Evolutionary conservation across 176 grass and related monocot genomes (phyloP).

Genomic region (Juncus effusus): DNA sequence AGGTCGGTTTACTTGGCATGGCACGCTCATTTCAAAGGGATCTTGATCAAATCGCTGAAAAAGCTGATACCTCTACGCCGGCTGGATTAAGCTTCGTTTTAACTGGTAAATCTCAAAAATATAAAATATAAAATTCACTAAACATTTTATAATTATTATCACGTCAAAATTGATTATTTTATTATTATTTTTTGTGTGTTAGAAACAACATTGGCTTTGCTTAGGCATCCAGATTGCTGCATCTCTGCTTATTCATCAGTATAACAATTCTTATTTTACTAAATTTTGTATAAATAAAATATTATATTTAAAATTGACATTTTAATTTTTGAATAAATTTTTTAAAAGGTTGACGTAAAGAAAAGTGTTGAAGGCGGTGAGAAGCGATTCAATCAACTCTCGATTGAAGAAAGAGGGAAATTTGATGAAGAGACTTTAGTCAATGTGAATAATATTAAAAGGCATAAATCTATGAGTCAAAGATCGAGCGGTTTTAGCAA

Average conservation of each 20-base stretch:
- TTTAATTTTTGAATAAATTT: not conserved
- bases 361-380: conserved; percentile 82
- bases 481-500: conserved; percentile 76
- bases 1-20: conserved; percentile 96
- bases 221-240: conserved; percentile 96
- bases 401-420: conserved; percentile 96
- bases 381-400: conserved; percentile 94
- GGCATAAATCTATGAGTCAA: conserved; percentile 59
- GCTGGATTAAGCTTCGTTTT: conserved; percentile 85
- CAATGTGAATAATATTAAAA: conserved; percentile 96
- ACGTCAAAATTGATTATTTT: conserved; percentile 6
- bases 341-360: conserved; percentile 84
- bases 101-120: conserved; percentile 45
- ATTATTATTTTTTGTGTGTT: conserved; percentile 31
- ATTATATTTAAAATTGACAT: not conserved
- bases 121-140: not conserved
- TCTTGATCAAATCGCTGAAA: conserved; percentile 91
- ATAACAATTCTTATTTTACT: conserved; percentile 28
- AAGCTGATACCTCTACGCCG: conserved; percentile 87
- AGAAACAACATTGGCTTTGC: conserved; percentile 95
- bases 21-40: conserved; percentile 94
- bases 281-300: conserved; percentile 13
- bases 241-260: conserved; percentile 96
- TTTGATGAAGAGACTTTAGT: conserved; percentile 99
- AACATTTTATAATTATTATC: not conserved